A percentile compares a stretch with the other conserved stretches of the same genome.
Conservation (phyloP, 306 rosid species). For the Bauhinia variegata region DNA sequence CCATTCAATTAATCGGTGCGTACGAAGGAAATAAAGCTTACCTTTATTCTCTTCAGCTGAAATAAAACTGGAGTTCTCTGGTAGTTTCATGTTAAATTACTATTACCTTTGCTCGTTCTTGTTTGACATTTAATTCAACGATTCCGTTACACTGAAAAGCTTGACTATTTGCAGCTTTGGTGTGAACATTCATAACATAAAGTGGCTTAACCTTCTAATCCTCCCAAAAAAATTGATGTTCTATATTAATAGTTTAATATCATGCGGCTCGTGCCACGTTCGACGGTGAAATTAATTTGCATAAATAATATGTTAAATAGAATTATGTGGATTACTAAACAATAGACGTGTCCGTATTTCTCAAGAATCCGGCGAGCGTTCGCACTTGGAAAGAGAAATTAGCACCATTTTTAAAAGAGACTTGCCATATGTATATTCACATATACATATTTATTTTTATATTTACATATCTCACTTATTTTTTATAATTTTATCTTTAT, state of each 20-base stretch:
- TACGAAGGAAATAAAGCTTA: slow-evolving; percentile 13
- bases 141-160: slow-evolving; percentile 15
- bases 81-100: background rate
- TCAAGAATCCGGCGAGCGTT: slow-evolving; percentile 32
- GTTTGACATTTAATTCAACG: slow-evolving; percentile 33
- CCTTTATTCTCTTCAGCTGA: background rate
- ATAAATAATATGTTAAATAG: background rate
- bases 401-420: background rate
- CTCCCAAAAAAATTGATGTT: no score
- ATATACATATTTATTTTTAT: no score
- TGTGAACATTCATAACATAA: background rate
- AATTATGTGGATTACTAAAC: no score
- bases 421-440: no score
- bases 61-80: background rate
- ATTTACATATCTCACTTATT: no score
- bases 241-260: no score
- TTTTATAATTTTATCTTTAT: no score
- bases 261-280: background rate
- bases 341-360: slow-evolving; percentile 7
- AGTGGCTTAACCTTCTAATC: background rate
- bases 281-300: background rate
- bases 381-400: slow-evolving; percentile 28
- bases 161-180: slow-evolving; percentile 20
- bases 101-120: background rate
- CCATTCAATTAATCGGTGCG: slow-evolving; percentile 32